Conservation (phyloP, 352 stramenopile species). For the Globisporangium recalcitrans region DNA sequence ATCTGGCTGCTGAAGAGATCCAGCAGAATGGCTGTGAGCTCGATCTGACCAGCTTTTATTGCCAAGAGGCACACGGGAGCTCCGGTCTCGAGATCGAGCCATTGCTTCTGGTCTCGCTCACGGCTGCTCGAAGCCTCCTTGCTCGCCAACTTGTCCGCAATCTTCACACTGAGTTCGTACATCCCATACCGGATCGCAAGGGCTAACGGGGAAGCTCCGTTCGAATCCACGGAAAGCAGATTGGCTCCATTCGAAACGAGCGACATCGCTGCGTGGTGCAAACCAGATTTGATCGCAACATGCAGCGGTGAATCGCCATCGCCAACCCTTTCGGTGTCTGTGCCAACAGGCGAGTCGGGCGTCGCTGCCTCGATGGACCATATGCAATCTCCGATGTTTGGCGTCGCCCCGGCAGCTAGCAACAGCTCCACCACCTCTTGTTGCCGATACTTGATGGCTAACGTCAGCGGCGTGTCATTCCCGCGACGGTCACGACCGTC, state of each 20-base stretch:
- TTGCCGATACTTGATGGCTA: conserved; percentile 49
- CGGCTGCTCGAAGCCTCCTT: not conserved
- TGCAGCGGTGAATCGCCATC: conserved; percentile 46
- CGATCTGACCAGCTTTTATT: conserved; percentile 50
- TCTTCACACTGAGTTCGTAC: conserved; percentile 37
- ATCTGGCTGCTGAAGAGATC: conserved; percentile 28
- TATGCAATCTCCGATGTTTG: conserved; percentile 20
- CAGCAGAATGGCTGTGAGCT: conserved; percentile 51
- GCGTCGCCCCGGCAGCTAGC: conserved; percentile 33
- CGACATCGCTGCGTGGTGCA: conserved; percentile 33
- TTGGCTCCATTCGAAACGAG: conserved; percentile 46
- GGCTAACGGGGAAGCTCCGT: conserved; percentile 33
- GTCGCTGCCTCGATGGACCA: conserved; percentile 14
- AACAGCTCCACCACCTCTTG: conserved; percentile 48
- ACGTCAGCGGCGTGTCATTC: conserved; percentile 54
- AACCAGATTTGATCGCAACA: conserved; percentile 50
- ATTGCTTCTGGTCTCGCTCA: conserved; percentile 15
- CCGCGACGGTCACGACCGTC: conserved; percentile 28
- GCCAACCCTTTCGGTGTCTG: conserved; percentile 12
- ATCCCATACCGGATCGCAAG: conserved; percentile 58
- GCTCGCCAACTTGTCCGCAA: conserved; percentile 10
- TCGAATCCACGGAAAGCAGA: conserved; percentile 33
- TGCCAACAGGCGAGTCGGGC: not conserved
- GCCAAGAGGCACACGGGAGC: conserved; percentile 40
- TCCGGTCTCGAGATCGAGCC: conserved; percentile 48